Percentiles rank a stretch among this genome's conserved stretches.
Conservation (phyloP, 805 yeast genomes). For the Nakazawaea anatomiae region DNA sequence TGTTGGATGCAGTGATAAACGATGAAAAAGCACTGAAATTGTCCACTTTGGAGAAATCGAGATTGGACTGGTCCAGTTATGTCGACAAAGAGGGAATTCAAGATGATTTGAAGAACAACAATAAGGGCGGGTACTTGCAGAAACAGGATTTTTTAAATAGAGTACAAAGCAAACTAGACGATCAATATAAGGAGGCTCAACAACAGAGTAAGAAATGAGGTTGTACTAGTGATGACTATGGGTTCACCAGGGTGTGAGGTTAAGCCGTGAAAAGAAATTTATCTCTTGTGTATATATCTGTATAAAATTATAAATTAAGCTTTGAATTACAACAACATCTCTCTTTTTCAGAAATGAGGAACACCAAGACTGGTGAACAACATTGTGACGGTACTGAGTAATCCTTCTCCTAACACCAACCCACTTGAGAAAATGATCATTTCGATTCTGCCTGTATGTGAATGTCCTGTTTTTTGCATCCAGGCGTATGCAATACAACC, state of each 20-base stretch:
- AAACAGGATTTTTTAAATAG: slow-evolving; percentile 84
- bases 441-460: slow-evolving; percentile 49
- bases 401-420: slow-evolving; percentile 88
- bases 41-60: slow-evolving; percentile 87
- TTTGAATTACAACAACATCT: slow-evolving; percentile 25
- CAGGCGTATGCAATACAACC: slow-evolving; percentile 65
- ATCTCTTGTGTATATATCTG: too few relatives aligned
- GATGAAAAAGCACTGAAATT: slow-evolving; percentile 70
- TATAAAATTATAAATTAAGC: too few relatives aligned
- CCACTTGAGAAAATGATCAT: slow-evolving; percentile 91
- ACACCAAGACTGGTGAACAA: slow-evolving; percentile 61
- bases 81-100: slow-evolving; percentile 81
- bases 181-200: slow-evolving; percentile 37
- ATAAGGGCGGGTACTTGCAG: slow-evolving; percentile 87
- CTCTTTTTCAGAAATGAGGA: slow-evolving; percentile 47
- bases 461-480: slow-evolving; percentile 30
- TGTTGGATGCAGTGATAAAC: slow-evolving; percentile 69
- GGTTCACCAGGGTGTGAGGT: too few relatives aligned
- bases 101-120: slow-evolving; percentile 75
- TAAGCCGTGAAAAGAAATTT: too few relatives aligned
- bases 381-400: slow-evolving; percentile 80
- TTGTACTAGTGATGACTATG: slow-evolving; percentile 33
- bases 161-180: slow-evolving; percentile 57
- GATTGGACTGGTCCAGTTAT: slow-evolving; percentile 92
- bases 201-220: slow-evolving; percentile 2